phyloP scores from a whole-genome alignment of 768 basidiomycete species.

The Hygrophoropsis aurantiaca region DNA sequence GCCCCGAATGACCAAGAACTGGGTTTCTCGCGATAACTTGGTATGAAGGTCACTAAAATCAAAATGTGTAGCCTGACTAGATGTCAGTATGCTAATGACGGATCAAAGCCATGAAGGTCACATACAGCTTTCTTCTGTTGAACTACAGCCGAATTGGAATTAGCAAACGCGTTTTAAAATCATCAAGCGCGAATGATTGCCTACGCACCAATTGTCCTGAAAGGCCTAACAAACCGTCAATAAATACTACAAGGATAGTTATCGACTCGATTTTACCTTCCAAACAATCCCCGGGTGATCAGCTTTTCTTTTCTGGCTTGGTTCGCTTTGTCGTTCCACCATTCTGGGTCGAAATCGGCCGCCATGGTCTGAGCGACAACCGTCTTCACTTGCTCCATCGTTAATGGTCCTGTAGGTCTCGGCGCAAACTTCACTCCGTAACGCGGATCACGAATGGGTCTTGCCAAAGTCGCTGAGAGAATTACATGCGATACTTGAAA shows the following conservation, averaged over 20 bases:
- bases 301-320: slow-evolving; percentile 23
- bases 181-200: slow-evolving; percentile 1
- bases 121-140: slow-evolving; percentile 35
- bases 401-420: slow-evolving; percentile 14
- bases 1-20: slow-evolving; percentile 42
- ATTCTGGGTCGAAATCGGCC: slow-evolving; percentile 32
- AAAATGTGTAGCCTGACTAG: slow-evolving; percentile 10
- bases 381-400: slow-evolving; percentile 30
- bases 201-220: slow-evolving; percentile 28
- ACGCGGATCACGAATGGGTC: slow-evolving; percentile 27
- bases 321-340: slow-evolving; percentile 32
- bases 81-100: no score
- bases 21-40: slow-evolving; percentile 29
- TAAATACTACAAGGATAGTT: not conserved
- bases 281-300: slow-evolving; percentile 22
- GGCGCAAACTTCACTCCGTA: slow-evolving; percentile 28
- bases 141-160: slow-evolving; percentile 14
- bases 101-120: not conserved
- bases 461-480: slow-evolving; percentile 33
- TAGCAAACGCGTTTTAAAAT: not conserved
- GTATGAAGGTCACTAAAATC: slow-evolving; percentile 32
- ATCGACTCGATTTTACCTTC: slow-evolving; percentile 13
- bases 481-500: slow-evolving; percentile 43
- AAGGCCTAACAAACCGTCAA: slow-evolving; percentile 23
- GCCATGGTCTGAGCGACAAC: slow-evolving; percentile 28